Evolutionary conservation across 78 protist genomes (phyloP).

Genomic region (Emiliania huxleyi): DNA sequence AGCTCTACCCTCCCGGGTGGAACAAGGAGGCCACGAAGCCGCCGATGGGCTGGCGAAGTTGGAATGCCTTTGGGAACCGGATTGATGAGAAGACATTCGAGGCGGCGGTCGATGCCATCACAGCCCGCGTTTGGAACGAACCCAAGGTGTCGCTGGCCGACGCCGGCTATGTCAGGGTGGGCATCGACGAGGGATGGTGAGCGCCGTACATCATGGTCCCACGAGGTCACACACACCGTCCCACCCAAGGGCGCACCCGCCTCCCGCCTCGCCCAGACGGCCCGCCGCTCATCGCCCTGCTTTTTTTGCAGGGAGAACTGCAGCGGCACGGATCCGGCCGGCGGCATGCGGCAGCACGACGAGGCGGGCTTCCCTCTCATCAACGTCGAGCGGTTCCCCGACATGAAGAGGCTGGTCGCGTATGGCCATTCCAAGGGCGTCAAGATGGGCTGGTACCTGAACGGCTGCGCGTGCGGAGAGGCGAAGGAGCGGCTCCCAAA

Average conservation of each 20-base stretch:
- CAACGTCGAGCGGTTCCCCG: background rate
- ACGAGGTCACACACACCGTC: too few relatives aligned
- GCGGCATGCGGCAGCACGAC: constrained; percentile 7
- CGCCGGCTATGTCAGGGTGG: constrained; percentile 41
- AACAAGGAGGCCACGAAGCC: background rate
- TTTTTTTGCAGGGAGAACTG: too few relatives aligned
- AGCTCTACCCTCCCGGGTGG: too few relatives aligned
- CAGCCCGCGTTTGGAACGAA: background rate
- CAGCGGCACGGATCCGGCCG: background rate
- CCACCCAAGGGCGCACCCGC: too few relatives aligned
- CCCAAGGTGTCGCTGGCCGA: background rate
- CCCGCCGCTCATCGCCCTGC: too few relatives aligned
- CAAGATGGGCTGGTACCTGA: background rate
- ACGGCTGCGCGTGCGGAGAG: constrained; percentile 56
- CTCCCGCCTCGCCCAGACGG: too few relatives aligned
- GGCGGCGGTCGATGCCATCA: background rate
- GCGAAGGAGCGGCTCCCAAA: background rate
- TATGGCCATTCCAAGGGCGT: background rate
- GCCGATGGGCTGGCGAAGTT: constrained; percentile 51
- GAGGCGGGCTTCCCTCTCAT: background rate
- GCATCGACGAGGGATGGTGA: constrained; percentile 60
- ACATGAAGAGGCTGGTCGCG: background rate
- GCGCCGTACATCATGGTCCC: too few relatives aligned
- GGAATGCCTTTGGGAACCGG: constrained; percentile 32
- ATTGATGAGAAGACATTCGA: background rate